Evolutionary conservation across 2,329 filamentous ascomycete species (phyloP).

Genomic region (Fonsecaea pugnacius): DNA sequence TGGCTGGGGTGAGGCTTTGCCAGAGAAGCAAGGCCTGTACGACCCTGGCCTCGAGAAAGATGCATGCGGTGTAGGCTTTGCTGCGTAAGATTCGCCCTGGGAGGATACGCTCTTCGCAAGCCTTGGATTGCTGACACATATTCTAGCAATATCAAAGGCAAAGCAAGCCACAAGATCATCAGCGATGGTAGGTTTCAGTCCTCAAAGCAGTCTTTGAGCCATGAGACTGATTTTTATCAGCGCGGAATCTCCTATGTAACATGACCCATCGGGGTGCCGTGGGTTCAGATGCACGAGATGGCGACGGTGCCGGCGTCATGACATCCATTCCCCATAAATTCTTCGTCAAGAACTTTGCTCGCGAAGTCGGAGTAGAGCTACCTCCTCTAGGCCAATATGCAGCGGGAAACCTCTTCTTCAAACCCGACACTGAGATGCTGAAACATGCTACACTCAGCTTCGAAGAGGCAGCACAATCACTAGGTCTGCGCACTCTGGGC

Average conservation of each 20-base stretch:
- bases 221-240: slow-evolving; percentile 51
- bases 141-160: slow-evolving; percentile 90
- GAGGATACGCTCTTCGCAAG: slow-evolving; percentile 59
- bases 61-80: slow-evolving; percentile 99
- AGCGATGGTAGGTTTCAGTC: slow-evolving; percentile 77
- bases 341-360: slow-evolving; percentile 97
- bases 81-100: slow-evolving; percentile 99
- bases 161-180: slow-evolving; percentile 96
- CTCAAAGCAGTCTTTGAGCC: slow-evolving; percentile 1
- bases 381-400: slow-evolving; percentile 92
- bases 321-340: slow-evolving; percentile 98
- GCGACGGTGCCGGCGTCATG: slow-evolving; percentile 99
- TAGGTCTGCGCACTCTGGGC: slow-evolving; percentile 87
- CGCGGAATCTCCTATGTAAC: slow-evolving; percentile 94
- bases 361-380: slow-evolving; percentile 83
- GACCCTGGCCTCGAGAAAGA: slow-evolving; percentile 96
- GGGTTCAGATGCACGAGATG: slow-evolving; percentile 95
- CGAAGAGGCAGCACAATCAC: slow-evolving; percentile 86
- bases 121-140: slow-evolving; percentile 7
- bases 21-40: slow-evolving; percentile 98
- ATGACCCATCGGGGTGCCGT: slow-evolving; percentile 99
- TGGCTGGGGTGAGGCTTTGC: slow-evolving; percentile 93
- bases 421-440: slow-evolving; percentile 87
- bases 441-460: slow-evolving; percentile 90
- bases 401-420: slow-evolving; percentile 97